Percentiles rank a stretch among this genome's conserved stretches.
Evolutionary conservation across 306 rosid genomes (phyloP).

Genomic region (Sicyos edulis): DNA sequence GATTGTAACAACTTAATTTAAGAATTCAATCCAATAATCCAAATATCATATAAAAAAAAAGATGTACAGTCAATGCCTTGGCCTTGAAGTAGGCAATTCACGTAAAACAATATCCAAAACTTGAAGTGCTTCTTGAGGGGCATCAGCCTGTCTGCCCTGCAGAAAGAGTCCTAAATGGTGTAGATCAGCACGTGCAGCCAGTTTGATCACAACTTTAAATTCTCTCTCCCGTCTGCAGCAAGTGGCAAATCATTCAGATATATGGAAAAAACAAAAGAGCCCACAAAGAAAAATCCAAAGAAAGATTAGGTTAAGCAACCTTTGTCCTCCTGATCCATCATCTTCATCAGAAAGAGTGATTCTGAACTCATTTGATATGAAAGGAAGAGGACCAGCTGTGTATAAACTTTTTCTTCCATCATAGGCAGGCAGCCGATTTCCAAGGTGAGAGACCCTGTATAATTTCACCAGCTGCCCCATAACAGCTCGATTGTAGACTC

Average conservation of each 20-base stretch:
- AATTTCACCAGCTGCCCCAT: conserved; percentile 65
- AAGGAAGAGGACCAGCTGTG: conserved; percentile 93
- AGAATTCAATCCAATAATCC: neutral
- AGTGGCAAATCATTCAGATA: neutral
- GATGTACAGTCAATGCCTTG: conserved; percentile 11
- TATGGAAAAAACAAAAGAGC: neutral
- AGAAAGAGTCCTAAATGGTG: conserved; percentile 90
- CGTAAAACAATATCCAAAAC: conserved; percentile 94
- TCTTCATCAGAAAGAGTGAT: conserved; percentile 74
- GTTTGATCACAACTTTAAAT: conserved; percentile 74
- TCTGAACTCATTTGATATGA: conserved; percentile 57
- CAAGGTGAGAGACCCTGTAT: conserved; percentile 70
- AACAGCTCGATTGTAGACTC: conserved; percentile 89
- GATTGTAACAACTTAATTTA: neutral
- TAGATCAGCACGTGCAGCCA: conserved; percentile 91
- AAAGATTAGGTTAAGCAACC: conserved; percentile 29
- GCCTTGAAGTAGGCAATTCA: conserved; percentile 87
- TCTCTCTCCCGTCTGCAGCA: conserved; percentile 69
- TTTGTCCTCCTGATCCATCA: conserved; percentile 73
- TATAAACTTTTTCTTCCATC: conserved; percentile 95
- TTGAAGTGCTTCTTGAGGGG: conserved; percentile 97
- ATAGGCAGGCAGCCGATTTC: conserved; percentile 83
- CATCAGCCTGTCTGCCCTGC: conserved; percentile 89
- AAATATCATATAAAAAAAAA: neutral
- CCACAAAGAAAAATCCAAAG: neutral